phyloP scores from a whole-genome alignment of 768 basidiomycete species.

The Rhodotorula taiwanensis region DNA sequence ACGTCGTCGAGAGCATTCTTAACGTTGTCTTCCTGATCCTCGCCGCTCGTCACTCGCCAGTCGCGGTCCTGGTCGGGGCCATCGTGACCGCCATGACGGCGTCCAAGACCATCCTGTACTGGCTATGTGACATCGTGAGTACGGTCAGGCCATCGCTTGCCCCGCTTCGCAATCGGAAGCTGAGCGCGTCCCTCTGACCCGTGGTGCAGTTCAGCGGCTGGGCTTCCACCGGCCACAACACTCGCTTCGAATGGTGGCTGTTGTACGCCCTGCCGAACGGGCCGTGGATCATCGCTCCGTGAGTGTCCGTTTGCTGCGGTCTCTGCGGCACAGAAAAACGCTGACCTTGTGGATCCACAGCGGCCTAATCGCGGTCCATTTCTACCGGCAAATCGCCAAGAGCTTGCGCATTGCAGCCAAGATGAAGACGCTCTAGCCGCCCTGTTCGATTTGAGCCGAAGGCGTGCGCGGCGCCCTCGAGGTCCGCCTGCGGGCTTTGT shows the following conservation, averaged over 20 bases:
- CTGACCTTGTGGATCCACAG: background rate
- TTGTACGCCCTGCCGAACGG: constrained; percentile 28
- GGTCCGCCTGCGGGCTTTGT: no score
- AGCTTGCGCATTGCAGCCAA: constrained; percentile 17
- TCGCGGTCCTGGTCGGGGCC: constrained; percentile 44
- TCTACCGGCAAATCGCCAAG: constrained; percentile 45
- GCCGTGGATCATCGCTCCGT: constrained; percentile 44
- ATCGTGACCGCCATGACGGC: constrained; percentile 42
- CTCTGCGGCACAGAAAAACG: background rate
- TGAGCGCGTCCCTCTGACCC: background rate
- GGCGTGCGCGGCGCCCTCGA: no score
- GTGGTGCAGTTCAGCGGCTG: no score
- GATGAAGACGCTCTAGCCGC: constrained; percentile 12
- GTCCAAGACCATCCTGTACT: constrained; percentile 40
- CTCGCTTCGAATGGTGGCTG: constrained; percentile 5
- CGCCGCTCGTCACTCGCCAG: constrained; percentile 10
- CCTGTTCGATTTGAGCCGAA: background rate
- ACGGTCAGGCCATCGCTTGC: no score
- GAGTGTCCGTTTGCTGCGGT: background rate
- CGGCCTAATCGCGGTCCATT: constrained; percentile 44
- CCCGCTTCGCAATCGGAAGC: no score
- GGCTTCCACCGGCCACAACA: constrained; percentile 24
- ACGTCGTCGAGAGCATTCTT: constrained; percentile 43
- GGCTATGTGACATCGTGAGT: constrained; percentile 10
- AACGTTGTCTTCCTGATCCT: constrained; percentile 27